Percentiles rank a stretch among this genome's conserved stretches.
These are phyloP conservation scores for Cordyceps militaris DNA, from an alignment of 2,329 filamentous ascomycete species.

Conservation along the genomic window DNA sequence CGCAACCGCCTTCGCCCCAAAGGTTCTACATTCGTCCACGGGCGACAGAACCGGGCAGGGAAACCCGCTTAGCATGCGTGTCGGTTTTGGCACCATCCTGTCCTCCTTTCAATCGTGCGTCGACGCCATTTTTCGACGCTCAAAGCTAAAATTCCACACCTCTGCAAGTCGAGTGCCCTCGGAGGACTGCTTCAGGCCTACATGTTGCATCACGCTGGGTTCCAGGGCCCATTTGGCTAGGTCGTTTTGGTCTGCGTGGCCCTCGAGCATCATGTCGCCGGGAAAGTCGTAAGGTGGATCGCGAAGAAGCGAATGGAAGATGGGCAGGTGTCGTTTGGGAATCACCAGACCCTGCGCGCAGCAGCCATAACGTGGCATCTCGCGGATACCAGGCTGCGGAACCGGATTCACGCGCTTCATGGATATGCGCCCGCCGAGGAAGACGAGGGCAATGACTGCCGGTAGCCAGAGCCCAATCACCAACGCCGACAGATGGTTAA, in stretches of 20 bases:
- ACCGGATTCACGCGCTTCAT: slow-evolving; percentile 20
- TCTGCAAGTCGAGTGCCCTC: slow-evolving; percentile 22
- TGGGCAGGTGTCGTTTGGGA: slow-evolving; percentile 24
- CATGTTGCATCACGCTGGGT: slow-evolving; percentile 32
- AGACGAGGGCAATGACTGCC: slow-evolving; percentile 25
- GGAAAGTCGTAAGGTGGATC: slow-evolving; percentile 27
- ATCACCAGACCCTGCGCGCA: slow-evolving; percentile 33
- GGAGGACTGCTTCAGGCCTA: slow-evolving; percentile 27
- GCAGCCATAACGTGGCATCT: slow-evolving; percentile 33
- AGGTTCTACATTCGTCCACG: neutral
- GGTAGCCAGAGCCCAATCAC: slow-evolving; percentile 26
- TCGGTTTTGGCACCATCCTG: neutral
- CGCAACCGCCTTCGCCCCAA: neutral
- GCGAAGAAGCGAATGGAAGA: slow-evolving; percentile 21
- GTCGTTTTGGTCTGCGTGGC: slow-evolving; percentile 23
- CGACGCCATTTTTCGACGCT: slow-evolving; percentile 13
- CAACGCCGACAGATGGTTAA: slow-evolving; percentile 21
- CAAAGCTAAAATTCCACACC: slow-evolving; percentile 32
- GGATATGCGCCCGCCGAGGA: slow-evolving; percentile 24
- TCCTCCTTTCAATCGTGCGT: neutral
- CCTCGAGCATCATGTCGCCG: slow-evolving; percentile 30
- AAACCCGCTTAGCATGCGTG: neutral
- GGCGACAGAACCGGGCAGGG: neutral
- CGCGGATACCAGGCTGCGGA: slow-evolving; percentile 20
- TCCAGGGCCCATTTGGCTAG: slow-evolving; percentile 31